Base-by-base conservation (phyloP, 306 rosid genomes). In the Glycyrrhiza uralensis region DNA sequence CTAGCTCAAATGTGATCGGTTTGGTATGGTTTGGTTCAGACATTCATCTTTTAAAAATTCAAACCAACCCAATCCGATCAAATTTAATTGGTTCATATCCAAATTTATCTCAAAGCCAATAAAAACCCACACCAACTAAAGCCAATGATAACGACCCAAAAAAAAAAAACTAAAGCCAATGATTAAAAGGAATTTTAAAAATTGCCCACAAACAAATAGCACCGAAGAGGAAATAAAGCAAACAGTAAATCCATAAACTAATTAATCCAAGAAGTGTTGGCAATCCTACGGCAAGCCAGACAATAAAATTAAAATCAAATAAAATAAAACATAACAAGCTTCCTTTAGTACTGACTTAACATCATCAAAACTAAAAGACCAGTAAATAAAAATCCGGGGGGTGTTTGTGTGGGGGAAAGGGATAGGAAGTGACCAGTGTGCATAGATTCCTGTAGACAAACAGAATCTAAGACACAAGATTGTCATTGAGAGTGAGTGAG, bases 401-500 rank as follows among this genome's bases (percentile, higher is more conserved):
- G n/a, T n/a, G n/a, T n/a, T 6, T 9, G 4, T 3, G 42, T 4
- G 35, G 5, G 41, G 24, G 26, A 3, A 4, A 5, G n/a, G 15
- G 30, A 41, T 12, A n/a, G 14, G 38, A 13, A 23, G 22, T 4
- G 38, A 35, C 55, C 51, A 35, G 2, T 10, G 45, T 46, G 23
- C 14, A 1, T 2, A 19, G 32, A 69, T 71, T 51, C 70, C 32
- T 38, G 51, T 47, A 9, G 78, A 10, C 44, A 0, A 15, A 17
- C 9, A 63, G 23, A 61, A 57, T 63, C 75, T 60, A 86, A 7
- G 90, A 68, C 6, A 61, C 81, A 24, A 83, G 88, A 35, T 54
- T 84, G 72, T 86, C 97, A 45, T 69, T 81, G 22, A 87, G 85
- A 20, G 91, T 76, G 7, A 89, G 77, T 1, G 90, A 85, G 10